Evolutionary conservation across 139 green algal genomes (phyloP).

Genomic region (Nannochloris sp.): DNA sequence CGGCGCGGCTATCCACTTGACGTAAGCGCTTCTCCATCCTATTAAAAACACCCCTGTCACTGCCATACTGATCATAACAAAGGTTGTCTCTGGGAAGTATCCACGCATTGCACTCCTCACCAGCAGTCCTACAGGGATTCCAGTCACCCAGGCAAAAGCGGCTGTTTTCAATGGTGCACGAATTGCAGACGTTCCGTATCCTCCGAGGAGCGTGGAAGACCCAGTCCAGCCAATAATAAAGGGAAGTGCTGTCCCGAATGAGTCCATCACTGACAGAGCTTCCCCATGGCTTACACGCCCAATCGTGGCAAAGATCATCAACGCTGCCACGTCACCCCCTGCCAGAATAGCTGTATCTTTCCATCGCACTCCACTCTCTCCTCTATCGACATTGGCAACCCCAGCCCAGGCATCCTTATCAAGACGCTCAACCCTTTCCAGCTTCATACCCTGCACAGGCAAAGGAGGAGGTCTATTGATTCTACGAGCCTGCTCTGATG

Average conservation of each 20-base stretch:
- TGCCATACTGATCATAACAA: slow-evolving; percentile 56
- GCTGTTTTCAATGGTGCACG: slow-evolving; percentile 43
- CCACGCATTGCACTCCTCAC: slow-evolving; percentile 44
- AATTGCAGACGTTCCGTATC: slow-evolving; percentile 28
- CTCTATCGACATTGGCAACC: slow-evolving; percentile 19
- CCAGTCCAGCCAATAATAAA: slow-evolving; percentile 70
- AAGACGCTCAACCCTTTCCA: slow-evolving; percentile 6
- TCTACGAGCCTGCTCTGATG: background rate
- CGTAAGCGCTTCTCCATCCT: slow-evolving; percentile 52
- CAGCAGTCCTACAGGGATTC: slow-evolving; percentile 45
- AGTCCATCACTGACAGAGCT: slow-evolving; percentile 18
- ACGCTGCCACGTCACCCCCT: slow-evolving; percentile 46
- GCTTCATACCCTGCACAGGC: slow-evolving; percentile 4
- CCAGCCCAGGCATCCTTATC: slow-evolving; percentile 2
- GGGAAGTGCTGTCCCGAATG: slow-evolving; percentile 50
- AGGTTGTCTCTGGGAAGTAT: slow-evolving; percentile 56
- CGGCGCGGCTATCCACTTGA: slow-evolving; percentile 30
- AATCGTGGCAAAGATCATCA: slow-evolving; percentile 64
- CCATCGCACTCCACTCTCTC: background rate
- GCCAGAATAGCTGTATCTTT: slow-evolving; percentile 33
- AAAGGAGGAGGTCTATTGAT: background rate
- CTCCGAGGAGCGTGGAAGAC: slow-evolving; percentile 35
- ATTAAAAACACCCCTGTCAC: slow-evolving; percentile 57
- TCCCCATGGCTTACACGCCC: slow-evolving; percentile 59
- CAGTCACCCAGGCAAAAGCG: slow-evolving; percentile 57